Evolutionary conservation across 2,329 filamentous ascomycete species (phyloP).

Genomic region (Claviceps digitariae): DNA sequence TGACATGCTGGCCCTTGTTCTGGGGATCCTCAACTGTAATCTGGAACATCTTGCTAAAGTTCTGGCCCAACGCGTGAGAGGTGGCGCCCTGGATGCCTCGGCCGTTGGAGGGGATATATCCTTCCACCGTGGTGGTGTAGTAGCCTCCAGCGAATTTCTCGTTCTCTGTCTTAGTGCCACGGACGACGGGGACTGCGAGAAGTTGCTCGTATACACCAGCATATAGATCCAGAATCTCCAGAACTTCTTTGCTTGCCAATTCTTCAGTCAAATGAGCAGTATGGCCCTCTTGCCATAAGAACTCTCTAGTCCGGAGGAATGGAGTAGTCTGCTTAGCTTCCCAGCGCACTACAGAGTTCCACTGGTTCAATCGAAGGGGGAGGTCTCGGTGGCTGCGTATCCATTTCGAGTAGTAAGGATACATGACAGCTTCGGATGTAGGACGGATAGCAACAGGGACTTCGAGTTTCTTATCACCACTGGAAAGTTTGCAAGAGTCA

Average conservation of each 20-base stretch:
- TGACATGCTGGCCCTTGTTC: conserved; percentile 63
- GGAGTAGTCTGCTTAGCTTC: conserved; percentile 87
- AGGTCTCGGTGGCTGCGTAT: conserved; percentile 93
- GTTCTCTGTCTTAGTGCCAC: conserved; percentile 89
- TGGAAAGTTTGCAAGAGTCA: conserved; percentile 32
- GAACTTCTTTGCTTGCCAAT: conserved; percentile 69
- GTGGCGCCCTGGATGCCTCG: conserved; percentile 95
- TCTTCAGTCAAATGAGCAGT: conserved; percentile 76
- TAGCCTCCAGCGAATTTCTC: conserved; percentile 96
- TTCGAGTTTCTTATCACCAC: conserved; percentile 86
- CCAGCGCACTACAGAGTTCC: conserved; percentile 90
- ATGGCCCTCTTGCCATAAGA: conserved; percentile 97
- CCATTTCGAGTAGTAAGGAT: conserved; percentile 92
- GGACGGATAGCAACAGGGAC: conserved; percentile 57
- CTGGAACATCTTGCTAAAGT: conserved; percentile 99
- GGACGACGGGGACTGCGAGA: conserved; percentile 86
- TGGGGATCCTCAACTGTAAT: conserved; percentile 91
- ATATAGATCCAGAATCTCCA: conserved; percentile 88
- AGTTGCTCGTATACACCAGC: conserved; percentile 86
- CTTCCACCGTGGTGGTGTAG: conserved; percentile 94
- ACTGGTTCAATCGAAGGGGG: conserved; percentile 89
- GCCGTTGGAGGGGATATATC: conserved; percentile 89
- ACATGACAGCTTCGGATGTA: conserved; percentile 73
- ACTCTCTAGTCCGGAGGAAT: conserved; percentile 87
- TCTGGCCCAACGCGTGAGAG: conserved; percentile 88